Conservation (phyloP, 2,329 filamentous ascomycete species). For the Periconia sp. region DNA sequence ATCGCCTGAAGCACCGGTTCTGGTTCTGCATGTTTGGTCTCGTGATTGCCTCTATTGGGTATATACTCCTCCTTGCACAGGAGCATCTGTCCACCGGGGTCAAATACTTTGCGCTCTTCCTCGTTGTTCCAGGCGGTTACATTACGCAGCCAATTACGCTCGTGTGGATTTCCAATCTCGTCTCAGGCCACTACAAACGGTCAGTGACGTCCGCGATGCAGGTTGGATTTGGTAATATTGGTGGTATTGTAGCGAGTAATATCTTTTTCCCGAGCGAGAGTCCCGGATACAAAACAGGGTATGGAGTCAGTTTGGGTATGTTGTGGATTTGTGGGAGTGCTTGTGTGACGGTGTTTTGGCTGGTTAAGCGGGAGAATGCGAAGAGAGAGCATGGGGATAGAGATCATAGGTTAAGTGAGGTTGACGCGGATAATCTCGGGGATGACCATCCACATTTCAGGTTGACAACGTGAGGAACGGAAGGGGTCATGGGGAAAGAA, state of each 20-base stretch:
- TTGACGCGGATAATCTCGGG: constrained; percentile 52
- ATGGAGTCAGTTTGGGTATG: constrained; percentile 52
- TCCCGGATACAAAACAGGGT: constrained; percentile 53
- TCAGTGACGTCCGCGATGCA: constrained; percentile 54
- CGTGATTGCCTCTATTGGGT: constrained; percentile 55
- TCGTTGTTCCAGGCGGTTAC: constrained; percentile 57
- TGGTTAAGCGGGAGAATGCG: constrained; percentile 50
- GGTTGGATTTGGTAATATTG: constrained; percentile 51
- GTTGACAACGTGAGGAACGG: constrained; percentile 35
- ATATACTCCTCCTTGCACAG: constrained; percentile 56
- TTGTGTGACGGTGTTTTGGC: constrained; percentile 46
- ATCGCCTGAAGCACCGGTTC: constrained; percentile 56
- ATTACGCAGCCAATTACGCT: constrained; percentile 58
- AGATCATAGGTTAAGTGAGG: constrained; percentile 46
- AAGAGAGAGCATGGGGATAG: constrained; percentile 51
- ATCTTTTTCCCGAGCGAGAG: constrained; percentile 51
- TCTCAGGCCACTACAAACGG: constrained; percentile 61
- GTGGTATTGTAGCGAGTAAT: constrained; percentile 54
- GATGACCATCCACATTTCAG: constrained; percentile 56
- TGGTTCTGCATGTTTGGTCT: constrained; percentile 55
- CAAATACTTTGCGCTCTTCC: constrained; percentile 58
- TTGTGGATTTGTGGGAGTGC: constrained; percentile 51
- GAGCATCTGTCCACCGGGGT: constrained; percentile 46
- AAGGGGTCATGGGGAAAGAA: too few species aligned
- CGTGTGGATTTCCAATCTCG: constrained; percentile 60